These are phyloP conservation scores for Schizopora paradoxa DNA, from an alignment of 1,284 basidiomycete genomes.

Conservation along the genomic window DNA sequence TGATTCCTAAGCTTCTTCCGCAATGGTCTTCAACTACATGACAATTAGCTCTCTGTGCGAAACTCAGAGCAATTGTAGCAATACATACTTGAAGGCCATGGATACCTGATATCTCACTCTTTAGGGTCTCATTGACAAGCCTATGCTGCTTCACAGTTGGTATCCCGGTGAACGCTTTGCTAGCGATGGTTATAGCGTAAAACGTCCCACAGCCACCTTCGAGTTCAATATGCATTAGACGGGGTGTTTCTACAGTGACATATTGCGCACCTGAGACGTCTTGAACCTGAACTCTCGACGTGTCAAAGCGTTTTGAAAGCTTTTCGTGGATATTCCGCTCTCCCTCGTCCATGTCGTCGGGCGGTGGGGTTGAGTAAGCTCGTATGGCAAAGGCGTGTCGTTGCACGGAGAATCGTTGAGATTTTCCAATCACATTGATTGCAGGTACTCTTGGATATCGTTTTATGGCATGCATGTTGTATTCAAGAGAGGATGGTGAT, in stretches of 20 bases:
- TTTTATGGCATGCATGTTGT: no score
- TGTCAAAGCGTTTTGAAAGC: constrained; percentile 67
- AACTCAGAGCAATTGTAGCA: not conserved
- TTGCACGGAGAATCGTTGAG: no score
- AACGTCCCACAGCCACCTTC: constrained; percentile 94
- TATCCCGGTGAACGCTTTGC: constrained; percentile 80
- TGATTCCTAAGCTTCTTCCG: not conserved
- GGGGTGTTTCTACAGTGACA: no score
- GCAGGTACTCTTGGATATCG: no score
- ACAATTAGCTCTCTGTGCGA: not conserved
- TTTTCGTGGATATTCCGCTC: constrained; percentile 71
- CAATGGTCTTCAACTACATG: constrained; percentile 6
- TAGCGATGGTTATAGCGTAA: constrained; percentile 89
- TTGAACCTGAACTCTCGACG: constrained; percentile 75
- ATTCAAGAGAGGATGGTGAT: no score
- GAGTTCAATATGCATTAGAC: not conserved
- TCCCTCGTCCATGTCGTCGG: constrained; percentile 42
- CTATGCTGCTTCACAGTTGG: constrained; percentile 91
- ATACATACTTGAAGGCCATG: constrained; percentile 87
- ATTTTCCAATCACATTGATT: no score
- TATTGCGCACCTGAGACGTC: constrained; percentile 78
- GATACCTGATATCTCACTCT: constrained; percentile 86
- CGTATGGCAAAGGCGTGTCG: no score
- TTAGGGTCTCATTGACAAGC: constrained; percentile 83
- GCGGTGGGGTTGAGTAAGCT: constrained; percentile 6